These are phyloP conservation scores for Aristolochia californica DNA, from an alignment of 164 flowering plant species.

Conservation along the genomic window DNA sequence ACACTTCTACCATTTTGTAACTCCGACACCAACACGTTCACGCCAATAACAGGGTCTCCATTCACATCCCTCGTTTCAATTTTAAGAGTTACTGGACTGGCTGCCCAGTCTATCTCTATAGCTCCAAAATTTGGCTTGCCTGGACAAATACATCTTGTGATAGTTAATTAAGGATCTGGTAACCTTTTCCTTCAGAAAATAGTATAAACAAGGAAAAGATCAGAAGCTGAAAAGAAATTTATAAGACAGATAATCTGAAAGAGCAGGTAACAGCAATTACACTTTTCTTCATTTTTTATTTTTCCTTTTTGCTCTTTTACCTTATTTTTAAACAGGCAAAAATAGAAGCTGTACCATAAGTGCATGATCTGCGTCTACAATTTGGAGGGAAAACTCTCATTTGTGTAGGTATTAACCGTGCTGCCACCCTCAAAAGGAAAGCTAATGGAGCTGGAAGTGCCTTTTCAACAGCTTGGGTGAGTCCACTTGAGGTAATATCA, in stretches of 20 bases:
- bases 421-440: conserved; percentile 40
- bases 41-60: conserved; percentile 34
- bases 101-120: conserved; percentile 58
- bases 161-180: background rate
- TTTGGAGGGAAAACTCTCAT: conserved; percentile 43
- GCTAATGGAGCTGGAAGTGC: conserved; percentile 34
- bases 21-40: conserved; percentile 31
- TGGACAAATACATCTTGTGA: conserved; percentile 14
- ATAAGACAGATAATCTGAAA: no score
- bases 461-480: conserved; percentile 68
- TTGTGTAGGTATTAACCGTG: conserved; percentile 52
- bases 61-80: conserved; percentile 45
- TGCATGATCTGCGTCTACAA: conserved; percentile 59
- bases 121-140: conserved; percentile 70
- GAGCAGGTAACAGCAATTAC: no score
- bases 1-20: conserved; percentile 17
- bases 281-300: no score
- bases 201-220: background rate
- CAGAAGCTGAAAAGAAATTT: no score
- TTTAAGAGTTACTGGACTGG: conserved; percentile 40
- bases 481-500: conserved; percentile 73
- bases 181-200: background rate
- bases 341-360: conserved; percentile 34
- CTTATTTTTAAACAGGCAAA: no score
- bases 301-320: no score